phyloP scores from a whole-genome alignment of 495 filamentous ascomycete genomes.

The Cladorrhinum samala region DNA sequence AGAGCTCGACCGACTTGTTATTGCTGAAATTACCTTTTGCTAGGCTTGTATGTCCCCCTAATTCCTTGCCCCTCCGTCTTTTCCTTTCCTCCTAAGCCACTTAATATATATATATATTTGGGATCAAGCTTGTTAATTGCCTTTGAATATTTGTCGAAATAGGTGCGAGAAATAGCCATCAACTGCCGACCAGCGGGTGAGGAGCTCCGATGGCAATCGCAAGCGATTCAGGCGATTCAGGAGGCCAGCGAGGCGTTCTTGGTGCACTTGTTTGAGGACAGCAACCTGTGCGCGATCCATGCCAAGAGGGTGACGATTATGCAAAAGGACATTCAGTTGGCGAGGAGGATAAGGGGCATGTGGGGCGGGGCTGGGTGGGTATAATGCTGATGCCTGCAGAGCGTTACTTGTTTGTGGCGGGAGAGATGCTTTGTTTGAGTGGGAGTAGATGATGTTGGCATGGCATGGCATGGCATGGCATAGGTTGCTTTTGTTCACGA shows the following conservation, averaged over 20 bases:
- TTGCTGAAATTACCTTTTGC: conserved; percentile 80
- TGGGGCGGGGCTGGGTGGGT: conserved; percentile 45
- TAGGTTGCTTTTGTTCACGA: no score
- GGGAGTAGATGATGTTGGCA: no score
- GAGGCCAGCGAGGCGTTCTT: conserved; percentile 91
- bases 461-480: no score
- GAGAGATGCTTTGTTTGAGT: no score
- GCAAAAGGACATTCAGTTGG: conserved; percentile 93
- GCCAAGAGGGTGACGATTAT: conserved; percentile 96
- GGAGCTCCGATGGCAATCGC: conserved; percentile 80
- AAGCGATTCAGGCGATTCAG: conserved; percentile 83
- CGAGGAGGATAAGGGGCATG: conserved; percentile 68
- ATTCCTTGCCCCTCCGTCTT: neutral
- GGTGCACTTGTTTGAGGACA: conserved; percentile 91
- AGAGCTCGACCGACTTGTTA: conserved; percentile 74
- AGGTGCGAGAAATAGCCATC: conserved; percentile 82
- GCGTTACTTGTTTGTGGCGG: no score
- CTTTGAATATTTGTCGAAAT: no score
- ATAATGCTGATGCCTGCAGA: conserved; percentile 7
- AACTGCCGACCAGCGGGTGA: conserved; percentile 46
- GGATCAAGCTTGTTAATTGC: no score
- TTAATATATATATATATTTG: no score
- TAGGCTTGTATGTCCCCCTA: conserved; percentile 60
- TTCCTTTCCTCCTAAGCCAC: neutral
- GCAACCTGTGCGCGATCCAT: conserved; percentile 91